A percentile compares a stretch with the other conserved stretches of the same genome.
These are phyloP conservation scores for Aphanomyces astaci DNA, from an alignment of 352 stramenopile genomes.

Conservation along the genomic window DNA sequence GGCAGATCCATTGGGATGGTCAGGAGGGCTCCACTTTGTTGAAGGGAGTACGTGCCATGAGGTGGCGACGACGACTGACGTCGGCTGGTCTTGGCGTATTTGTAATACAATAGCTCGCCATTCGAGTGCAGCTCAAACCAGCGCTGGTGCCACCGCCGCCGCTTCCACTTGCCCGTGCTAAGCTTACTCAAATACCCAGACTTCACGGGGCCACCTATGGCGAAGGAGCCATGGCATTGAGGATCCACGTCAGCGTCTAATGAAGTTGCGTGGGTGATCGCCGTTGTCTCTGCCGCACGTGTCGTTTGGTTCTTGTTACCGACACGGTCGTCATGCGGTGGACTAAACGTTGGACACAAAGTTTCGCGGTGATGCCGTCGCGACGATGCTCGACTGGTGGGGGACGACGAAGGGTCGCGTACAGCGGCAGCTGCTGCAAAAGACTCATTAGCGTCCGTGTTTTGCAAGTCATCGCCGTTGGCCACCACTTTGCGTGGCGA, in stretches of 20 bases:
- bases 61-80: slow-evolving; percentile 12
- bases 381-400: neutral
- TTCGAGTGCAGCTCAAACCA: slow-evolving; percentile 67
- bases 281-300: neutral
- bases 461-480: neutral
- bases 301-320: neutral
- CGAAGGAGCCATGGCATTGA: neutral
- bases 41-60: slow-evolving; percentile 46
- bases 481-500: neutral
- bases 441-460: neutral
- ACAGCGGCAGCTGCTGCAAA: neutral
- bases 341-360: neutral
- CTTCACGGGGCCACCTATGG: neutral
- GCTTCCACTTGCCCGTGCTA: slow-evolving; percentile 71
- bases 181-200: slow-evolving; percentile 67
- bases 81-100: slow-evolving; percentile 23
- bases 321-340: neutral
- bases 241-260: neutral
- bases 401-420: neutral
- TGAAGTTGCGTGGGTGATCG: neutral
- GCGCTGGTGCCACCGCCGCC: slow-evolving; percentile 68
- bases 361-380: neutral
- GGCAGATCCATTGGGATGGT: slow-evolving; percentile 68
- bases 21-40: slow-evolving; percentile 42
- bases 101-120: slow-evolving; percentile 63